A percentile compares a stretch with the other conserved stretches of the same genome.
Evolutionary conservation across 1,284 basidiomycete species (phyloP).

Genomic region (Spongiforma sp.): DNA sequence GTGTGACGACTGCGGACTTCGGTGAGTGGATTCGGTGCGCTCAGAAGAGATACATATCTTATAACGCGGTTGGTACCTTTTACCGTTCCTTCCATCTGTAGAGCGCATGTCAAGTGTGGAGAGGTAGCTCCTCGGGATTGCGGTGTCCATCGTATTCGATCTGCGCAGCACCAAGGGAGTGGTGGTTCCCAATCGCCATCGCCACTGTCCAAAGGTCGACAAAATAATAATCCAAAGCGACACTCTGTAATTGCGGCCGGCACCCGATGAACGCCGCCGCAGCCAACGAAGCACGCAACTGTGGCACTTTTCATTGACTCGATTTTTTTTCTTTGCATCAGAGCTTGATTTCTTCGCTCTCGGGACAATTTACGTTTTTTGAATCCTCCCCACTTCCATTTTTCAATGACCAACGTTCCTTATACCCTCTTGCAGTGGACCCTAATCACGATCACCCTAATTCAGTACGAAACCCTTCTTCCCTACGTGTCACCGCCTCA

Average conservation of each 20-base stretch:
- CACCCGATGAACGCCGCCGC: slow-evolving; percentile 31
- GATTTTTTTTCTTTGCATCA: slow-evolving; percentile 11
- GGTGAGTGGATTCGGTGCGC: slow-evolving; percentile 21
- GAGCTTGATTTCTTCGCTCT: slow-evolving; percentile 9
- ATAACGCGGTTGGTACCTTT: slow-evolving; percentile 14
- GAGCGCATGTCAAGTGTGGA: slow-evolving; percentile 84
- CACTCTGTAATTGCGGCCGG: slow-evolving; percentile 30
- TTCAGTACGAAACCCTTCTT: slow-evolving; percentile 16
- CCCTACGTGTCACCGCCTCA: neutral
- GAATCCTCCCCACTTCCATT: neutral
- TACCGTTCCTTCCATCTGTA: slow-evolving; percentile 36
- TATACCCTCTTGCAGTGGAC: slow-evolving; percentile 32
- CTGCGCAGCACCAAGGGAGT: slow-evolving; percentile 38
- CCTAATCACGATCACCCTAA: slow-evolving; percentile 16
- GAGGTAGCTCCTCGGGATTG: slow-evolving; percentile 82
- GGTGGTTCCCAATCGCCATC: slow-evolving; percentile 30
- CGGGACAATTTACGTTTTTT: slow-evolving; percentile 22
- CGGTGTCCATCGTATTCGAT: slow-evolving; percentile 53
- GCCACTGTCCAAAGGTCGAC: slow-evolving; percentile 35
- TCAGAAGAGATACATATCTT: slow-evolving; percentile 23
- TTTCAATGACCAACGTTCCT: slow-evolving; percentile 4
- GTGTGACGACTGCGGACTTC: slow-evolving; percentile 80
- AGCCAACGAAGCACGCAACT: slow-evolving; percentile 19
- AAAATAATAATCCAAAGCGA: slow-evolving; percentile 34
- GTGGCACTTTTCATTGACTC: neutral